A percentile compares a stretch with the other conserved stretches of the same genome.
Conservation (phyloP, 148 eudicot species). For the Fagopyrum homotropicum region DNA sequence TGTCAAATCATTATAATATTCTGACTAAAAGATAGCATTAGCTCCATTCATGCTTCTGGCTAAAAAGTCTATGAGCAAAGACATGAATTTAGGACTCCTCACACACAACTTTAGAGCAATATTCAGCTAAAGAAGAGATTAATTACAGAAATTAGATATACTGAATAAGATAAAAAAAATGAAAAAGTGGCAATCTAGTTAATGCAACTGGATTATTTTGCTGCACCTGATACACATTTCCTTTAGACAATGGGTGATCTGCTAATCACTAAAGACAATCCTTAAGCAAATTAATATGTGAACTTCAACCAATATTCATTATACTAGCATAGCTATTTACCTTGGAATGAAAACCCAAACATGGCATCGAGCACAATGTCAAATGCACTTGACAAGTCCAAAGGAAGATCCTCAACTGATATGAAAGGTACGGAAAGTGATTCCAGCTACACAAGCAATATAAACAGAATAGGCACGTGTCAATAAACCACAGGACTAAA, state of each 20-base stretch:
- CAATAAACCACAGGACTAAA: neutral
- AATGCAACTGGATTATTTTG: neutral
- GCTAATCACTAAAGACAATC: neutral
- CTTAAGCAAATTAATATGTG: neutral
- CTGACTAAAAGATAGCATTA: neutral
- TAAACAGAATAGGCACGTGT: slow-evolving; percentile 19
- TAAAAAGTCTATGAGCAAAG: neutral
- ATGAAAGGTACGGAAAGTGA: slow-evolving; percentile 80
- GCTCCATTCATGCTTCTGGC: neutral
- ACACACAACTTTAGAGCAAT: neutral
- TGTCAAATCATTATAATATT: neutral
- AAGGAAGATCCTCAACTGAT: slow-evolving; percentile 70
- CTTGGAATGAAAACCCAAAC: slow-evolving; percentile 95
- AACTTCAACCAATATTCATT: neutral
- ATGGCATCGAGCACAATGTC: slow-evolving; percentile 89
- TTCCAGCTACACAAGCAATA: slow-evolving; percentile 62
- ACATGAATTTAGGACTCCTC: neutral
- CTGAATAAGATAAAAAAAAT: neutral
- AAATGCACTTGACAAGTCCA: slow-evolving; percentile 60
- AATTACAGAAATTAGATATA: neutral
- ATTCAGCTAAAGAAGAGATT: neutral
- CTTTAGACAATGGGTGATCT: neutral
- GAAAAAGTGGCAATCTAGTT: neutral
- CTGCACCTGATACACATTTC: no score
- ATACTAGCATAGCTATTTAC: slow-evolving; percentile 27